These are phyloP conservation scores for Paraconiothyrium brasiliense DNA, from an alignment of 2,329 filamentous ascomycete genomes.

Conservation along the genomic window DNA sequence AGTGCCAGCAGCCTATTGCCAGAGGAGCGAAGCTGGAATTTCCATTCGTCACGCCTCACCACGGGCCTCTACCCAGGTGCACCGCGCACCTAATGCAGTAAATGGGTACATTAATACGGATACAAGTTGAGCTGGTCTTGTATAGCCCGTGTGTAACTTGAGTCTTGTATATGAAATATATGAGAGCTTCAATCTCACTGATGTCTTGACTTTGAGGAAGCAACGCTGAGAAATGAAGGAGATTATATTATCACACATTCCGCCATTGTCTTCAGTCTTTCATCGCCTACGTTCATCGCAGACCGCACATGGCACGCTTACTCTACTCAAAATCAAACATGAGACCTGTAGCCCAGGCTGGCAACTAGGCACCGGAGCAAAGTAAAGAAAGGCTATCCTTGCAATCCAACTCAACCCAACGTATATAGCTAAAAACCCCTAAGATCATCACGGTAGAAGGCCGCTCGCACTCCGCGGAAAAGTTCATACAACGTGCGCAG, in stretches of 20 bases:
- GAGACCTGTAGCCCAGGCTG: conserved; percentile 7
- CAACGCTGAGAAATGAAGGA: conserved; percentile 1
- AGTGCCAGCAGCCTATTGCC: not conserved
- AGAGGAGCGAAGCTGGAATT: not conserved
- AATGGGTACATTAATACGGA: not conserved
- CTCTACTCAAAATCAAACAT: conserved; percentile 18
- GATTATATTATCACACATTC: conserved; percentile 18
- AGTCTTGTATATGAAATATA: not conserved
- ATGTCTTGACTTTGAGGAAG: not conserved
- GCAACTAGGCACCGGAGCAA: conserved; percentile 8
- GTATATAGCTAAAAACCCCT: conserved; percentile 6
- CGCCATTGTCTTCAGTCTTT: not conserved
- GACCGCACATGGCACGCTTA: conserved; percentile 11
- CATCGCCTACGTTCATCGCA: not conserved
- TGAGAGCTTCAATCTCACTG: not conserved
- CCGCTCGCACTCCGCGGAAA: not conserved
- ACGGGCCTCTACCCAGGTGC: not conserved
- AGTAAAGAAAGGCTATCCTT: not conserved
- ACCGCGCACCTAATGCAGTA: not conserved
- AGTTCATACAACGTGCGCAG: not conserved
- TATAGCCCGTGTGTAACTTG: not conserved
- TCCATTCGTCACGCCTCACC: conserved; percentile 9
- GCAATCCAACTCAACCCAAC: not conserved
- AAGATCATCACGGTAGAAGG: not conserved
- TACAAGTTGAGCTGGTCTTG: not conserved